phyloP scores from a whole-genome alignment of 108 stramenopile genomes.

The Discostella stelligeroides region DNA sequence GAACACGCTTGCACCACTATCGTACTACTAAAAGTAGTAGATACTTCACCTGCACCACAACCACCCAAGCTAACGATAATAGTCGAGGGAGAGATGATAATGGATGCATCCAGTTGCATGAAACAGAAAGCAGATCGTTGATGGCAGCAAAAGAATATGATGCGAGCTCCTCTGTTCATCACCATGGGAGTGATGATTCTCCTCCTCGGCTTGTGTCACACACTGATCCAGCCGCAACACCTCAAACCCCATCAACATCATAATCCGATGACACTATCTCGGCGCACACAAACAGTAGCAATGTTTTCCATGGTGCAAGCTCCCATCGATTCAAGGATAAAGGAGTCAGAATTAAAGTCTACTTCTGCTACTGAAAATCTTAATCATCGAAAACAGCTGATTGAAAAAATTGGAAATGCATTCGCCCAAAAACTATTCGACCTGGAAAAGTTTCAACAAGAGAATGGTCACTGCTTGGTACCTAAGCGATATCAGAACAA shows the following conservation, averaged over 20 bases:
- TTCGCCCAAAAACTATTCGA: constrained; percentile 40
- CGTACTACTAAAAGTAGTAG: no score
- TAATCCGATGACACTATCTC: neutral
- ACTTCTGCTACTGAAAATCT: neutral
- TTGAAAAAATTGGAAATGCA: constrained; percentile 22
- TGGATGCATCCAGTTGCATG: no score
- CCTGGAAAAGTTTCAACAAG: constrained; percentile 39
- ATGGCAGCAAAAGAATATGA: no score
- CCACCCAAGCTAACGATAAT: no score
- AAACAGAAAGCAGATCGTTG: no score
- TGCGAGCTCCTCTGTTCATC: no score
- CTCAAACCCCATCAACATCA: neutral
- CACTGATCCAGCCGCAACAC: neutral
- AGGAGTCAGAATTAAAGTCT: neutral
- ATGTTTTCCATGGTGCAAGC: neutral
- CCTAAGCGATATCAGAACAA: constrained; percentile 63
- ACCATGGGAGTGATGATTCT: no score
- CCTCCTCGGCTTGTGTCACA: neutral
- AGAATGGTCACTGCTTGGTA: constrained; percentile 56
- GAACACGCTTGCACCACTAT: no score
- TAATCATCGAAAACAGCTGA: constrained; percentile 9
- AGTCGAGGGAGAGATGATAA: no score
- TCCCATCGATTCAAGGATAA: neutral
- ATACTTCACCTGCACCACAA: no score
- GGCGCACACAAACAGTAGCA: neutral